phyloP scores from a whole-genome alignment of 2,329 filamentous ascomycete species.

The Harringtonia lauricola region DNA sequence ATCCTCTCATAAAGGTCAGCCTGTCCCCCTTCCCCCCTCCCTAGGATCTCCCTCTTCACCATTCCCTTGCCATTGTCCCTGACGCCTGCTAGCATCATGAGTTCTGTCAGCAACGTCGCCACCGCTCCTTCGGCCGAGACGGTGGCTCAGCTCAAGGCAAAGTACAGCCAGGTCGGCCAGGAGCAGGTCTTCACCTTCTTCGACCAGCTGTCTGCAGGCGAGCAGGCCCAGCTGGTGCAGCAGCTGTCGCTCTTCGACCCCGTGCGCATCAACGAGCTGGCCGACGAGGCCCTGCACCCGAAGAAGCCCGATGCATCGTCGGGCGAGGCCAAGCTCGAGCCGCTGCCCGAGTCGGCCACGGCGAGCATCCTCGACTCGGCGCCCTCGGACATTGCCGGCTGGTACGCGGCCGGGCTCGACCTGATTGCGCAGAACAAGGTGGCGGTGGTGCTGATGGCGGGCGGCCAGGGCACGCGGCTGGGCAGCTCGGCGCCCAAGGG shows the following conservation, averaged over 20 bases:
- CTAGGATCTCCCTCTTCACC: too few relatives aligned
- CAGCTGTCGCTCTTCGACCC: constrained; percentile 80
- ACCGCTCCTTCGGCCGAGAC: neutral
- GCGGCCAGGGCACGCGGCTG: constrained; percentile 88
- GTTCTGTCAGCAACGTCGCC: neutral
- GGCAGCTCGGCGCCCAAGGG: constrained; percentile 95
- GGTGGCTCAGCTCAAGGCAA: constrained; percentile 55
- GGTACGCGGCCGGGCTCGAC: constrained; percentile 76
- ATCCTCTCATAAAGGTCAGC: too few relatives aligned
- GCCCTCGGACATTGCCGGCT: constrained; percentile 63
- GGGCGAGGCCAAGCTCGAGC: constrained; percentile 67
- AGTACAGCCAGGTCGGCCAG: constrained; percentile 65
- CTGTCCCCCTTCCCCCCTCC: too few relatives aligned
- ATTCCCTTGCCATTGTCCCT: too few relatives aligned
- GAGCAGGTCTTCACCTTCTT: constrained; percentile 82
- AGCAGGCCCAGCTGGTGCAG: constrained; percentile 69
- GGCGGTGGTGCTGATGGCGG: constrained; percentile 88
- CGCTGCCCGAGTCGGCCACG: constrained; percentile 73
- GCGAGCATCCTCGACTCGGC: constrained; percentile 89
- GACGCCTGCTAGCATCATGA: too few relatives aligned
- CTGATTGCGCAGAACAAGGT: constrained; percentile 68
- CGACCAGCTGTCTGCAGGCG: constrained; percentile 60
- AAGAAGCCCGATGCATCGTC: too few relatives aligned
- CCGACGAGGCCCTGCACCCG: constrained; percentile 70
- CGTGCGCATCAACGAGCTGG: constrained; percentile 76